phyloP scores from a whole-genome alignment of 306 rosid species.

The Herpetospermum pedunculosum region DNA sequence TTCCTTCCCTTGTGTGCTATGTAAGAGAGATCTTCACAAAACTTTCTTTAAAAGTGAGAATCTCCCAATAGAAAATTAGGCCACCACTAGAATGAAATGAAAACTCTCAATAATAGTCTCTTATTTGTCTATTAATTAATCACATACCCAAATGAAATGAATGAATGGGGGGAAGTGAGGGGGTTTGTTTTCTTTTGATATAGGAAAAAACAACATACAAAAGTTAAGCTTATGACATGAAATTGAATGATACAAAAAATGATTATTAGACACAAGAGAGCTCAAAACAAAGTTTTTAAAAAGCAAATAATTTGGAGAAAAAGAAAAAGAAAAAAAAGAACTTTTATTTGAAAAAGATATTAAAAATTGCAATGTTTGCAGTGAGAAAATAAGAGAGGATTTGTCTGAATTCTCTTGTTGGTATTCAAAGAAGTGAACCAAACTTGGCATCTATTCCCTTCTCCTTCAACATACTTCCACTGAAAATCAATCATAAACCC shows the following conservation, averaged over 20 bases:
- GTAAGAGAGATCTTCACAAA: not conserved
- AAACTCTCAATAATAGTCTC: not conserved
- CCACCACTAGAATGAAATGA: not conserved
- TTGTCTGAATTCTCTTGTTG: conserved; percentile 33
- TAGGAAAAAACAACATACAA: not conserved
- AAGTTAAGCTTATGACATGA: not conserved
- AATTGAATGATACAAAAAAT: not conserved
- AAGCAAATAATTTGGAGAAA: not conserved
- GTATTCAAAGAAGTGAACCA: conserved; percentile 19
- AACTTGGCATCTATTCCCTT: conserved; percentile 11
- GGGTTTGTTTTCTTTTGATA: not conserved
- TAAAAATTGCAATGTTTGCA: conserved; percentile 10
- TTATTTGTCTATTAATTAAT: not conserved
- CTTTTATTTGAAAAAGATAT: not conserved
- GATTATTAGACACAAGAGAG: not conserved
- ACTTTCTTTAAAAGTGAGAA: too few species aligned
- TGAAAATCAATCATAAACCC: not conserved
- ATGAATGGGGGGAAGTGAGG: not conserved
- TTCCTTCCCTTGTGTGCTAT: too few species aligned
- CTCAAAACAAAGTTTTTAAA: not conserved
- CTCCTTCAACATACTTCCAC: conserved; percentile 1
- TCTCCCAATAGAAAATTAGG: not conserved
- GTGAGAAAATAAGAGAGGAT: not conserved
- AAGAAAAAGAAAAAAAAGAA: not conserved
- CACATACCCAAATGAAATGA: not conserved